phyloP scores from a whole-genome alignment of 148 eudicot species.

The Dysphania ambrosioides region DNA sequence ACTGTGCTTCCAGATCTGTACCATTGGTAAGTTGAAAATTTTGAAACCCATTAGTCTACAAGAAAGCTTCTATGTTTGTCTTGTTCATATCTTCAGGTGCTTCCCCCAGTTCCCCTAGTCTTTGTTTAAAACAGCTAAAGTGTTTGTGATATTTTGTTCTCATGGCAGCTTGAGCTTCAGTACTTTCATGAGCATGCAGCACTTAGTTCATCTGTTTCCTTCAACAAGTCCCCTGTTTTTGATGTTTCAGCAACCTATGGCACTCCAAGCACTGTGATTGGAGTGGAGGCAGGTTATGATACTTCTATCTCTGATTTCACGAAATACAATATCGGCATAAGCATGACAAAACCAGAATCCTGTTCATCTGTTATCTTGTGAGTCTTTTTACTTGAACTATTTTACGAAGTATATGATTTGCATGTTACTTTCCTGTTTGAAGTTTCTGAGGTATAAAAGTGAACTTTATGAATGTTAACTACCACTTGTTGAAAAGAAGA shows the following conservation, averaged over 20 bases:
- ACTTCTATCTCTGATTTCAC: slow-evolving; percentile 56
- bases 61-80: not conserved
- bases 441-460: not conserved
- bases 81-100: not conserved
- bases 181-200: slow-evolving; percentile 77
- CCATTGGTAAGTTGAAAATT: not conserved
- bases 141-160: not conserved
- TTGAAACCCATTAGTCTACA: not conserved
- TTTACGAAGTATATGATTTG: not conserved
- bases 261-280: slow-evolving; percentile 47
- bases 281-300: slow-evolving; percentile 68
- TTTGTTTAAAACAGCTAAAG: not conserved
- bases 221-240: slow-evolving; percentile 64
- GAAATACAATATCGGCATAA: slow-evolving; percentile 67
- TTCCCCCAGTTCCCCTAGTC: not conserved
- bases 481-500: not conserved
- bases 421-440: not conserved
- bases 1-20: not conserved
- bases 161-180: slow-evolving; percentile 69
- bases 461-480: not conserved
- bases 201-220: slow-evolving; percentile 56
- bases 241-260: slow-evolving; percentile 78
- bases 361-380: slow-evolving; percentile 61
- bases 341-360: slow-evolving; percentile 54
- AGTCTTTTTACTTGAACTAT: slow-evolving; percentile 29